phyloP scores from a whole-genome alignment of 2,329 filamentous ascomycete genomes.

The Ceratocystis lukuohia region DNA sequence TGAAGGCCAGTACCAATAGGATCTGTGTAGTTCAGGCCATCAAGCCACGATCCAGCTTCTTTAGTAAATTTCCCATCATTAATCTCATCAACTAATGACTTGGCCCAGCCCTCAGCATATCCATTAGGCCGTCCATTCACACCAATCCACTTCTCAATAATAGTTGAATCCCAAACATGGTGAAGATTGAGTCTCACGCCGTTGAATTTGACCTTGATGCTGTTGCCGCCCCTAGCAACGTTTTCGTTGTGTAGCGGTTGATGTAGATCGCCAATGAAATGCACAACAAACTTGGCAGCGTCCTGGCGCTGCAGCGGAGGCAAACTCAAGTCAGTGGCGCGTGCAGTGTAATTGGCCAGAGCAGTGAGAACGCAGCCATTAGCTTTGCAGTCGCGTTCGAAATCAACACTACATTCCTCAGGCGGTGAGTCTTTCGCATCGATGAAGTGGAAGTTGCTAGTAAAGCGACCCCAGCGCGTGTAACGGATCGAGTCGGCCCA shows the following conservation, averaged over 20 bases:
- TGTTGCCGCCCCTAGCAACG: conserved; percentile 52
- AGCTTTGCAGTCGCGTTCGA: conserved; percentile 47
- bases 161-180: conserved; percentile 59
- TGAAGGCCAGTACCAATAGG: conserved; percentile 41
- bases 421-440: conserved; percentile 53
- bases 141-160: conserved; percentile 51
- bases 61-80: conserved; percentile 40
- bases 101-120: conserved; percentile 43
- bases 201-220: conserved; percentile 50
- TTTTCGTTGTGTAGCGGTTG: conserved; percentile 55
- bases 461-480: conserved; percentile 48
- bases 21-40: conserved; percentile 42
- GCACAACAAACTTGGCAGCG: conserved; percentile 52
- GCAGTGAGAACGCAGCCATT: conserved; percentile 50
- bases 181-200: conserved; percentile 50
- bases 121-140: conserved; percentile 38
- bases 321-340: conserved; percentile 36
- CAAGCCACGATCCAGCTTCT: conserved; percentile 41
- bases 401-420: conserved; percentile 41
- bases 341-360: conserved; percentile 46
- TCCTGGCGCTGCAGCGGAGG: conserved; percentile 36
- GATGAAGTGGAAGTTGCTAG: conserved; percentile 53
- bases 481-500: conserved; percentile 57
- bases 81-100: conserved; percentile 42
- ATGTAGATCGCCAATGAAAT: conserved; percentile 59